These are phyloP conservation scores for Drosera spatulata DNA, from an alignment of 179 eudicot species.

Conservation along the genomic window DNA sequence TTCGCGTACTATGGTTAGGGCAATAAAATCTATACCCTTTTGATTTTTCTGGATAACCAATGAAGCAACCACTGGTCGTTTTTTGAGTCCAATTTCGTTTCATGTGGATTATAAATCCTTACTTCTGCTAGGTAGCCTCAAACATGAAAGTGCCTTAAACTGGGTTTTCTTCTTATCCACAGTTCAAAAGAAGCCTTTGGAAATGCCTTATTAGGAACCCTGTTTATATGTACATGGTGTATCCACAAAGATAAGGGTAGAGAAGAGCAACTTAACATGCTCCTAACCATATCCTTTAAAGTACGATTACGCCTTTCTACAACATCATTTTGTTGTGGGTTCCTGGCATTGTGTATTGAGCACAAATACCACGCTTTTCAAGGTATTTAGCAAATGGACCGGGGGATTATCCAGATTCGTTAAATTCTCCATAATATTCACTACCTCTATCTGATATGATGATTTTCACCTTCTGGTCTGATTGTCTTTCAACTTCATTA, in stretches of 20 bases:
- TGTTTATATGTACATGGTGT: not conserved
- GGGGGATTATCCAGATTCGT: not conserved
- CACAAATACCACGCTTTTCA: not conserved
- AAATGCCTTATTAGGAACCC: not conserved
- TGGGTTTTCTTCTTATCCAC: not conserved
- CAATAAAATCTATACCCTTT: not conserved
- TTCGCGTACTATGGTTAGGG: not conserved
- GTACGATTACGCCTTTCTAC: not conserved
- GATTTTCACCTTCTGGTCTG: not conserved
- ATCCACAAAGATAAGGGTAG: not conserved
- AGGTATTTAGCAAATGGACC: constrained; percentile 3
- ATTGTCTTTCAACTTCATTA: constrained; percentile 1
- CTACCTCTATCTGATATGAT: not conserved
- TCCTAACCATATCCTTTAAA: not conserved
- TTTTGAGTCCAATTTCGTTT: constrained; percentile 1
- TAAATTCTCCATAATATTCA: constrained; percentile 1
- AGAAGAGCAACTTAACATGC: not conserved
- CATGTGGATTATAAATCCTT: constrained; percentile 4
- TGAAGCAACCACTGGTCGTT: not conserved
- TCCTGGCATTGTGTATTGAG: not conserved
- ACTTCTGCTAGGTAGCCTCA: not conserved
- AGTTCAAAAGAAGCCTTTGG: not conserved
- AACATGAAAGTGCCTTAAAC: constrained; percentile 1
- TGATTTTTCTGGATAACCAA: constrained; percentile 1
- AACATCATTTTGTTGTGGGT: not conserved